phyloP scores from a whole-genome alignment of 2,329 filamentous ascomycete genomes.

The Sclerotinia nivalis region DNA sequence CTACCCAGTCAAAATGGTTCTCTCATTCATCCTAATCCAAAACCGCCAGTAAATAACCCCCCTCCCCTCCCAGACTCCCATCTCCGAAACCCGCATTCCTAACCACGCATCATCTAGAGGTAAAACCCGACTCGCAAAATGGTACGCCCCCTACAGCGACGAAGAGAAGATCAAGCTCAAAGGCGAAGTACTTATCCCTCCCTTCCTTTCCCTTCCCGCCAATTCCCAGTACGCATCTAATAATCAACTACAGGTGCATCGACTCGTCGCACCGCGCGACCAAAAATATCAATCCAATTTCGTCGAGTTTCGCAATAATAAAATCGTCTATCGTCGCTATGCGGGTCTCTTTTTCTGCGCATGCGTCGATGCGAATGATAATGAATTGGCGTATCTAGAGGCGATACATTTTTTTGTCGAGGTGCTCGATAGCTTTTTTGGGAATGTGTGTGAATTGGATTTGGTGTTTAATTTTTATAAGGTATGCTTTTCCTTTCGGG shows the following conservation, averaged over 20 bases:
- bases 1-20: slow-evolving; percentile 48
- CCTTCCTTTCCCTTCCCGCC: slow-evolving; percentile 1
- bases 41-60: slow-evolving; percentile 69
- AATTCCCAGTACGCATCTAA: slow-evolving; percentile 7
- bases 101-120: slow-evolving; percentile 58
- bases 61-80: slow-evolving; percentile 19
- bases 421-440: slow-evolving; percentile 97
- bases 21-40: slow-evolving; percentile 88
- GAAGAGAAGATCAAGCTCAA: slow-evolving; percentile 99
- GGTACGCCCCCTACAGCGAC: slow-evolving; percentile 98
- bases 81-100: not conserved
- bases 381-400: slow-evolving; percentile 94
- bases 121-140: slow-evolving; percentile 97
- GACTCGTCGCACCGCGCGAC: slow-evolving; percentile 93
- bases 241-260: slow-evolving; percentile 69
- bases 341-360: slow-evolving; percentile 99
- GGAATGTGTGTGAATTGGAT: slow-evolving; percentile 98
- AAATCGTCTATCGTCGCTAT: slow-evolving; percentile 96
- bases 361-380: slow-evolving; percentile 98
- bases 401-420: slow-evolving; percentile 99
- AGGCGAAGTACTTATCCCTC: slow-evolving; percentile 68
- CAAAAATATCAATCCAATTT: slow-evolving; percentile 99
- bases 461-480: slow-evolving; percentile 81
- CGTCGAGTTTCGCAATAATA: slow-evolving; percentile 92
- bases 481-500: slow-evolving; percentile 36